Evolutionary conservation across 306 rosid species (phyloP).

Genomic region (Bauhinia variegata): DNA sequence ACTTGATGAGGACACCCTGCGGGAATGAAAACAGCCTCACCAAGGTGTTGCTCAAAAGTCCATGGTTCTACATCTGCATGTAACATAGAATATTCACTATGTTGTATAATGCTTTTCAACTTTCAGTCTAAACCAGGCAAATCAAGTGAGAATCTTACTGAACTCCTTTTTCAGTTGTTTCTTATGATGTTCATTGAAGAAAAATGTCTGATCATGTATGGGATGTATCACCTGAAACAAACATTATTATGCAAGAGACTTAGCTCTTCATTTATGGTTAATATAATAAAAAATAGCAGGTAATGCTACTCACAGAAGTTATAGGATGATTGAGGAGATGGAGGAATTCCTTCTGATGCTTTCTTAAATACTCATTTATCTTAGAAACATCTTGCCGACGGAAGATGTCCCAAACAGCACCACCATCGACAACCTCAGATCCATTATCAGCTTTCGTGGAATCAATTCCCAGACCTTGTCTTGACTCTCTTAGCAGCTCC

Average conservation of each 20-base stretch:
- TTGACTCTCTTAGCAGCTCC: conserved; percentile 40
- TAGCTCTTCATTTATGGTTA: conserved; percentile 8
- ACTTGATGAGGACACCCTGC: conserved; percentile 90
- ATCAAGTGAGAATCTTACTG: conserved; percentile 45
- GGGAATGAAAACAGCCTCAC: conserved; percentile 80
- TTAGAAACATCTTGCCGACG: conserved; percentile 75
- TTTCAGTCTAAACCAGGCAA: conserved; percentile 16
- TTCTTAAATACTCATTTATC: conserved; percentile 54
- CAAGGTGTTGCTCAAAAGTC: conserved; percentile 78
- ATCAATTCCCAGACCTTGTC: conserved; percentile 29
- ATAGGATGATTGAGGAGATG: conserved; percentile 54
- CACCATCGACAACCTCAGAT: conserved; percentile 44
- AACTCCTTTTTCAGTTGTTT: conserved; percentile 64
- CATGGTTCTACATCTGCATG: conserved; percentile 71
- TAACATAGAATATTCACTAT: conserved; percentile 9
- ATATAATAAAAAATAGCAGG: conserved; percentile 23
- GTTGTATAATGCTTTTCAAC: conserved; percentile 6
- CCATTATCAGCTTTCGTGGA: conserved; percentile 38
- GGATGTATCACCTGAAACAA: conserved; percentile 68
- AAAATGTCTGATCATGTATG: conserved; percentile 74
- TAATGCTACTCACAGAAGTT: conserved; percentile 57
- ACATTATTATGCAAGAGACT: conserved; percentile 24
- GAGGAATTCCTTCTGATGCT: conserved; percentile 65
- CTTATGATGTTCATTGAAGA: conserved; percentile 61
- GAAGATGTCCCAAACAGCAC: conserved; percentile 83